Evolutionary conservation across 2,329 filamentous ascomycete genomes (phyloP).

Genomic region (Phyllosticta ampelicida): DNA sequence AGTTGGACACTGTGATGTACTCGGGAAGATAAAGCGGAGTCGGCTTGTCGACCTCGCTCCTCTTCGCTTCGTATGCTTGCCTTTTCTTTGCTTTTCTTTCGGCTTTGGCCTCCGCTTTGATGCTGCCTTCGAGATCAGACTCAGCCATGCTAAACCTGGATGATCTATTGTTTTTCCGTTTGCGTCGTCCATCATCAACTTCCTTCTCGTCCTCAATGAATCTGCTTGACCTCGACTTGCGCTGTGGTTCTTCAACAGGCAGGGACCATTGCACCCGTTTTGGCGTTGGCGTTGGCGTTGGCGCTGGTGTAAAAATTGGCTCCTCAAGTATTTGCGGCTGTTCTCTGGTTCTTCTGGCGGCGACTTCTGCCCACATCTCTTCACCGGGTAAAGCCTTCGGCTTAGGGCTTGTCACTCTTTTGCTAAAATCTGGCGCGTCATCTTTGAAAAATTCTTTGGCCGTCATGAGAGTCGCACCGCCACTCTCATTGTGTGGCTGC

Average conservation of each 20-base stretch:
- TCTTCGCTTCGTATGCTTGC: conserved; percentile 1
- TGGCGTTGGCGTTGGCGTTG: background rate
- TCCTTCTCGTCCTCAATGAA: conserved; percentile 13
- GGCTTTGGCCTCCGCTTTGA: conserved; percentile 19
- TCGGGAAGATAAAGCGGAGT: conserved; percentile 65
- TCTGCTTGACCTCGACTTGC: background rate
- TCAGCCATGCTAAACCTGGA: conserved; percentile 11
- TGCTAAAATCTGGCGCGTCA: background rate
- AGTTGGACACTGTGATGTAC: conserved; percentile 77
- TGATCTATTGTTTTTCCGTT: conserved; percentile 12
- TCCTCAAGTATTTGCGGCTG: background rate
- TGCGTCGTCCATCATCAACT: conserved; percentile 17
- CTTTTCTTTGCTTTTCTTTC: conserved; percentile 22
- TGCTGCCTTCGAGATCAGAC: background rate
- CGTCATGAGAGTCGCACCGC: background rate
- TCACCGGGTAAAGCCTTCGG: background rate
- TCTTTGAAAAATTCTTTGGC: background rate
- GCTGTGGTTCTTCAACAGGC: background rate
- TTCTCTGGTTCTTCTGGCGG: background rate
- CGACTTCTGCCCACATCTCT: background rate
- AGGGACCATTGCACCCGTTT: background rate
- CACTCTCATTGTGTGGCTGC: too few species aligned
- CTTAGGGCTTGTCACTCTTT: background rate
- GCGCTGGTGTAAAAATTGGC: background rate
- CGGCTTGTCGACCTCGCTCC: conserved; percentile 18